A percentile compares a stretch with the other conserved stretches of the same genome.
Evolutionary conservation across 257 asterid genomes (phyloP).

Genomic region (Solanum chmielewskii): DNA sequence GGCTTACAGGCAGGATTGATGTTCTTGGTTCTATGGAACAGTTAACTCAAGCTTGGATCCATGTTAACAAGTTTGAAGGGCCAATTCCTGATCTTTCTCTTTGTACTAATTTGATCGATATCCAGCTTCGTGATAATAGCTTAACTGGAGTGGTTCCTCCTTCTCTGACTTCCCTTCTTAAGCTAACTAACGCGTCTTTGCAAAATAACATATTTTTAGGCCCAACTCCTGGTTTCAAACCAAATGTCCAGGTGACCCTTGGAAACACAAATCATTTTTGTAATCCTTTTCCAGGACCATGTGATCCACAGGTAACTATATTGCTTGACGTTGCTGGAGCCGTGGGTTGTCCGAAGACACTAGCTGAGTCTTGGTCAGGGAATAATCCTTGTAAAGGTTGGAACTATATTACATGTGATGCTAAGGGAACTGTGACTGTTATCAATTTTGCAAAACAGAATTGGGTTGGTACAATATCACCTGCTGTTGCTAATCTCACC

Average conservation of each 20-base stretch:
- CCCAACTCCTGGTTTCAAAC: constrained; percentile 44
- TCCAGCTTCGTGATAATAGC: constrained; percentile 55
- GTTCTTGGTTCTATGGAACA: constrained; percentile 43
- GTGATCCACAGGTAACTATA: constrained; percentile 55
- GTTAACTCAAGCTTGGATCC: constrained; percentile 47
- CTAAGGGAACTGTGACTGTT: constrained; percentile 31
- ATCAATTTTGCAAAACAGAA: constrained; percentile 46
- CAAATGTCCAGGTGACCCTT: constrained; percentile 17
- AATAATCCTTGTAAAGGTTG: constrained; percentile 57
- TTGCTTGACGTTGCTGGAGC: constrained; percentile 43
- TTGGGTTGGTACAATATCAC: constrained; percentile 59
- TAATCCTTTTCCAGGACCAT: constrained; percentile 42
- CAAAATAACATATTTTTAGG: constrained; percentile 66
- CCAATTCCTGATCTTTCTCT: constrained; percentile 68
- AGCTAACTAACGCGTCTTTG: constrained; percentile 30
- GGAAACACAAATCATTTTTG: constrained; percentile 54
- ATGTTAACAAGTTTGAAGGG: constrained; percentile 51
- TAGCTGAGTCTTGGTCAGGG: constrained; percentile 70
- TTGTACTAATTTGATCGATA: constrained; percentile 26
- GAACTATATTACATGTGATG: constrained; percentile 43
- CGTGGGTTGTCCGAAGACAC: constrained; percentile 39
- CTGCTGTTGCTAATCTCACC: constrained; percentile 40
- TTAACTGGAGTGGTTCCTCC: constrained; percentile 64
- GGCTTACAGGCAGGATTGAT: constrained; percentile 44
- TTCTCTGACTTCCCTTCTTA: constrained; percentile 43